Percentiles rank a stretch among this genome's conserved stretches.
These are phyloP conservation scores for Pythium aquatile DNA, from an alignment of 352 stramenopile species.

Conservation along the genomic window DNA sequence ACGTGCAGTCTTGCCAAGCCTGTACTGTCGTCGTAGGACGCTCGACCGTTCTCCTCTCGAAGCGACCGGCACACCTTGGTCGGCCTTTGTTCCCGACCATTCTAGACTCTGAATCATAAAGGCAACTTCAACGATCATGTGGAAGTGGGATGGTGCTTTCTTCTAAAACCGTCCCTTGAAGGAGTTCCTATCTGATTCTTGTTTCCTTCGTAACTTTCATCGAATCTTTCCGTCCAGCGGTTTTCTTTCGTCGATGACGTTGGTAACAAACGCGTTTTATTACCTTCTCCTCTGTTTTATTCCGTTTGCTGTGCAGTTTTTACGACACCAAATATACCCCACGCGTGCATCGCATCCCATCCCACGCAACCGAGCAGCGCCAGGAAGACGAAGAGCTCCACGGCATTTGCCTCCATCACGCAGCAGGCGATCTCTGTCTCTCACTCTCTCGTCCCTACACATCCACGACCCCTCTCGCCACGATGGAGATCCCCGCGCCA, in stretches of 20 bases:
- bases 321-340: slow-evolving; percentile 5
- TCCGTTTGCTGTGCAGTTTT: slow-evolving; percentile 6
- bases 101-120: not conserved
- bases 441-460: not conserved
- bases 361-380: not conserved
- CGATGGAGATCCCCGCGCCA: slow-evolving; percentile 75
- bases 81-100: not conserved
- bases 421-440: slow-evolving; percentile 3
- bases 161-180: not conserved
- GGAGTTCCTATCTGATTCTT: not conserved
- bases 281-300: not conserved
- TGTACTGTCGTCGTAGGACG: not conserved
- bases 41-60: not conserved
- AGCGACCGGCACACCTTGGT: not conserved
- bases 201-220: not conserved
- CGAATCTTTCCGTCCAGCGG: slow-evolving; percentile 2
- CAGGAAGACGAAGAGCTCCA: not conserved
- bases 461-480: slow-evolving; percentile 10
- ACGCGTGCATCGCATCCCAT: slow-evolving; percentile 1
- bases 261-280: not conserved
- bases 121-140: not conserved
- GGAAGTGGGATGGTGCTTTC: not conserved
- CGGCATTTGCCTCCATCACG: not conserved
- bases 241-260: not conserved
- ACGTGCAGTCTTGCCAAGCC: too few species aligned